Evolutionary conservation across 23 red algal species (phyloP), one percentile per base, ranked within the genome.

Genomic region (Cyanidium caldarium): DNA sequence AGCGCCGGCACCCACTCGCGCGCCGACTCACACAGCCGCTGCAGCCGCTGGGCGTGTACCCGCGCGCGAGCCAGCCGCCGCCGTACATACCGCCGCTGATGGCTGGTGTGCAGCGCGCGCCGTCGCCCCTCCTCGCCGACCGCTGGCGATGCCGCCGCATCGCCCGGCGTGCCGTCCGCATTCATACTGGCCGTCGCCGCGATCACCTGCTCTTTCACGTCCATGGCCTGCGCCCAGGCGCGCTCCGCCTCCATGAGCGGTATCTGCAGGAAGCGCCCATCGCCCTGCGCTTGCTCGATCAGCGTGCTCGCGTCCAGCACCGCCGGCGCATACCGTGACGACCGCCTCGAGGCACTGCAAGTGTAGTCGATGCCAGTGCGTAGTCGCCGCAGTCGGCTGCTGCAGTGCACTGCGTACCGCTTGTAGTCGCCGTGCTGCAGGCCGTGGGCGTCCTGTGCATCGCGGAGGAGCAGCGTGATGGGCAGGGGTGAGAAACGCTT

Each of bases 201-300:
- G 12, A 61, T 33, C 16, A 37, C 40, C 66, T 78, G 35, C 66
- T 80, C 61, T 77, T 94, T 94, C 68, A 78, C 57, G 26, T 81
- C 81, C 88, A 94, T 94, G 42, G 76, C 82, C 26, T 69, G 45
- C 16, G 78, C 75, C 88, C 88, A 94, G n/a, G 77, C 75, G 0
- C 88, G 78, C 70, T 94, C 88, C 14, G 88, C 81, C 29, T 81
- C 65, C 57, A 82, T 56, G 2, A 94, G 68, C 31, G 75, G 67
- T 5, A 94, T 74, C 36, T 75, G 65, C 25, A 94, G 42, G 1
- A 75, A 44, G 31, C 88, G 81, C 34, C 30, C 19, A 38, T 75
- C 70, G 15, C 41, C 17, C 31, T 17, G 5, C 33, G 42, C 57
- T 30, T 86, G 30, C 1, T 39, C 31, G 19, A 39, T 20, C 0